Evolutionary conservation across 108 stramenopile genomes (phyloP).

Genomic region (Cyclotella cryptica): DNA sequence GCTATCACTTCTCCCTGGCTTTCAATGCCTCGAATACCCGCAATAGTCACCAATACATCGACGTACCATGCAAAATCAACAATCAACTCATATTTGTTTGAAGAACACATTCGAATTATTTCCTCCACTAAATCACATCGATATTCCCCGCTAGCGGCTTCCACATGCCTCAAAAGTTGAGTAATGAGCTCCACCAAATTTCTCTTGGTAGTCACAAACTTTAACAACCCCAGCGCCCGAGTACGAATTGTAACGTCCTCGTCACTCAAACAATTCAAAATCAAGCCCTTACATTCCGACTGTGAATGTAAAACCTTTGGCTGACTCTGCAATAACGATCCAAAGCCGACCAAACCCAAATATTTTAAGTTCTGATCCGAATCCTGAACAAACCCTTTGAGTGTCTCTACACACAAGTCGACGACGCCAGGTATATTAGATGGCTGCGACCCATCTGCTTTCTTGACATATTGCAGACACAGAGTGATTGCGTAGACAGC

Average conservation of each 20-base stretch:
- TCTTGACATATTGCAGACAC: conserved; percentile 93
- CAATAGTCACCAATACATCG: conserved; percentile 86
- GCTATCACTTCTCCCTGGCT: conserved; percentile 81
- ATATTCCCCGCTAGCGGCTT: conserved; percentile 89
- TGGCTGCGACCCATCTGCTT: conserved; percentile 93
- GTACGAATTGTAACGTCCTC: conserved; percentile 99
- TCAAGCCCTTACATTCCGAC: conserved; percentile 89
- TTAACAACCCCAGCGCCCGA: conserved; percentile 93
- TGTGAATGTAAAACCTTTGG: conserved; percentile 83
- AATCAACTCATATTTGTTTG: conserved; percentile 93
- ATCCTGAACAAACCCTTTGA: conserved; percentile 94
- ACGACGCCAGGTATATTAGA: conserved; percentile 91
- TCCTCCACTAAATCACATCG: conserved; percentile 93
- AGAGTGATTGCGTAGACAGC: conserved; percentile 94
- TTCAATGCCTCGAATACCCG: conserved; percentile 85
- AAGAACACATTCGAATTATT: conserved; percentile 92
- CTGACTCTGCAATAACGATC: conserved; percentile 89
- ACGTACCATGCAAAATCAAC: conserved; percentile 97
- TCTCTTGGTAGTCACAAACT: conserved; percentile 93
- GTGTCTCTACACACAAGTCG: conserved; percentile 87
- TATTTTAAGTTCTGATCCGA: conserved; percentile 99
- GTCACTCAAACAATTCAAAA: conserved; percentile 94
- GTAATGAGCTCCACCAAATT: conserved; percentile 93
- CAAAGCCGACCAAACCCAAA: conserved; percentile 97
- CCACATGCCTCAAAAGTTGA: conserved; percentile 93